Base-by-base conservation (phyloP, 2,329 filamentous ascomycete genomes). In the Colletotrichum aenigma region DNA sequence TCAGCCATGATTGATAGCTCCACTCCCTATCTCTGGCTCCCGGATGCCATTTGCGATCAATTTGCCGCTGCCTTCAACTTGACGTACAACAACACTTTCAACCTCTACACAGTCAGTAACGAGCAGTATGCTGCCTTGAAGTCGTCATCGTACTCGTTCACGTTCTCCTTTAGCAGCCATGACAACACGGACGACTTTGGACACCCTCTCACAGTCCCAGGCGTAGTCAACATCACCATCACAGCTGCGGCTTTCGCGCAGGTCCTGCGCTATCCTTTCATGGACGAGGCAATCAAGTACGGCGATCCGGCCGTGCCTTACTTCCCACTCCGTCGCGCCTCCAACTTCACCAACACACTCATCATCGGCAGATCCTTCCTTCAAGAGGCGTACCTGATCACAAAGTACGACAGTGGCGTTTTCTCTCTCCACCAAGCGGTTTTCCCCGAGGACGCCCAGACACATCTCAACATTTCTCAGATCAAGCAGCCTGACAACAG, bases 361-460 rank as follows among this genome's bases (percentile, higher is more conserved):
- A 89, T 93, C 15, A 88, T 95, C 43, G 94, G 94, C 9, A 88
- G 93, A 38, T 89, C 91, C 0, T 95, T 95, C 78, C 84, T 95
- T 70, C 94, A 95, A 81, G 93, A 95, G 82, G 89, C 93, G 3
- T 92, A 92, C 75, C 82, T 92, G 7, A 86, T 91, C 36, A 90
- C 88, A 30, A 88, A 88, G 77, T 92, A 91, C 79, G 91, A 92
- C 76, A 86, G 86, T 43, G 85, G 82, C 18, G 81, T 82, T 15
- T 92, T 91, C 80, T 89, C 89, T 2, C 79, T 93, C 28, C 87
- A 91, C 70, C 89, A 92, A 78, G 91, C 91, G 12, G 79, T 80
- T 66, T 89, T 91, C 79, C 88, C 91, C n/a, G 78, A 84, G 62
- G 81, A 86, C 15, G 84, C 87, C 3, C 76, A 80, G 38, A 81